Evolutionary conservation across 2,329 filamentous ascomycete genomes (phyloP).

Genomic region (Xylaria sp.): DNA sequence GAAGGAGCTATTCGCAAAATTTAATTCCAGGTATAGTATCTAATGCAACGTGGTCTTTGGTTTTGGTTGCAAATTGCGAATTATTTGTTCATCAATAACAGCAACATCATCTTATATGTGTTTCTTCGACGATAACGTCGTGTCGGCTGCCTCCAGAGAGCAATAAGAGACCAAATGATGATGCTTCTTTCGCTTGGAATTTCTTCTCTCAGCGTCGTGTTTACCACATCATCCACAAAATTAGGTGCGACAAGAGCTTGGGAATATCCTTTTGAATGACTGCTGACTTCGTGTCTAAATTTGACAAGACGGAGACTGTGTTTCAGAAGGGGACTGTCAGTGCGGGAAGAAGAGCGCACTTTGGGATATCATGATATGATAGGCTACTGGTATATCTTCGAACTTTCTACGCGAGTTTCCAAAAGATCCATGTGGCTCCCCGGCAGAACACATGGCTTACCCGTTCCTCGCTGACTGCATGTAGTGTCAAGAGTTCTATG

Average conservation of each 20-base stretch:
- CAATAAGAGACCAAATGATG: neutral
- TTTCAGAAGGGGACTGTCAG: neutral
- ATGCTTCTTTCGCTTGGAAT: neutral
- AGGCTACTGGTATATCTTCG: slow-evolving; percentile 10
- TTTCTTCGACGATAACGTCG: neutral
- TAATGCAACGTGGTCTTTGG: neutral
- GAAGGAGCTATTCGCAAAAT: neutral
- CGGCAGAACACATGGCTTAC: neutral
- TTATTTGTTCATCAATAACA: neutral
- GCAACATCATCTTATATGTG: slow-evolving; percentile 8
- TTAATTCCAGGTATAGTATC: neutral
- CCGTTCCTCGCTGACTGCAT: slow-evolving; percentile 2
- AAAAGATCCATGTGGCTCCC: slow-evolving; percentile 2
- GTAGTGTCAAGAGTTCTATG: neutral
- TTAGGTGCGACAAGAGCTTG: neutral
- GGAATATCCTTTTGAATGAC: slow-evolving; percentile 8
- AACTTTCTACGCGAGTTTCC: neutral
- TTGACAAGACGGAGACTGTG: slow-evolving; percentile 1
- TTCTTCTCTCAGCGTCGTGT: neutral
- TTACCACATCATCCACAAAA: neutral
- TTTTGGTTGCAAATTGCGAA: neutral
- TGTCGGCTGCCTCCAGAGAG: neutral
- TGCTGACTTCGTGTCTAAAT: slow-evolving; percentile 33
- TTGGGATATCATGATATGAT: neutral
- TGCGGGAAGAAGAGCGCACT: neutral